Conservation (phyloP, 2,329 filamentous ascomycete species). For the Exophiala oligosperma region DNA sequence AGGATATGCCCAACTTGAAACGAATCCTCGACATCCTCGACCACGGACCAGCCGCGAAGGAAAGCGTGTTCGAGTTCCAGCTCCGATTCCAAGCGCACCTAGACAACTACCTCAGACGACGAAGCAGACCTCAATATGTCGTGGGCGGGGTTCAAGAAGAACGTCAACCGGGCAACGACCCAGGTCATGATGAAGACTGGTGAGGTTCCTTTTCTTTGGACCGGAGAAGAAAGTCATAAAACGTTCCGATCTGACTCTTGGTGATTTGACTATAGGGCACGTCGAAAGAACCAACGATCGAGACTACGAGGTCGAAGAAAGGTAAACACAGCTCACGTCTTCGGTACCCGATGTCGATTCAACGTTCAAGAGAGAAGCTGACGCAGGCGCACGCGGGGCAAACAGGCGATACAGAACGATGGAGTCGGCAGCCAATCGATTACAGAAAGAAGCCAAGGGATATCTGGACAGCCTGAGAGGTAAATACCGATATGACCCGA, state of each 20-base stretch:
- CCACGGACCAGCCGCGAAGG: background rate
- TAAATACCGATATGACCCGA: constrained; percentile 41
- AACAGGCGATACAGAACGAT: constrained; percentile 90
- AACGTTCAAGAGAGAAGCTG: background rate
- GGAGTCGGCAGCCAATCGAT: constrained; percentile 85
- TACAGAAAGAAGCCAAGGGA: constrained; percentile 97
- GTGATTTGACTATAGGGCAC: constrained; percentile 60
- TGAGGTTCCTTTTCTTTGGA: constrained; percentile 34
- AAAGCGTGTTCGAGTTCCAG: background rate
- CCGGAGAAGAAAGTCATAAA: background rate
- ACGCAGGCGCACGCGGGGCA: background rate
- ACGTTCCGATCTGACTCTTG: no score
- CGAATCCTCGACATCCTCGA: background rate
- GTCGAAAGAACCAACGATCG: constrained; percentile 98
- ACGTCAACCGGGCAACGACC: constrained; percentile 97
- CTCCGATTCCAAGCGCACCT: background rate
- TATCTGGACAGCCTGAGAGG: constrained; percentile 94
- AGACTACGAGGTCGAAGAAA: constrained; percentile 96
- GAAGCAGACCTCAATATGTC: constrained; percentile 22
- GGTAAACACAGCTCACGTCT: constrained; percentile 49
- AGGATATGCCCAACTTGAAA: background rate
- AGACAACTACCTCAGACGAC: background rate
- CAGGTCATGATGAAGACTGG: constrained; percentile 99
- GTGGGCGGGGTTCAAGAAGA: constrained; percentile 78
- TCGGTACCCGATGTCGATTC: background rate